Evolutionary conservation across 2,329 filamentous ascomycete genomes (phyloP).

Genomic region (Aspergillaceae sp.): DNA sequence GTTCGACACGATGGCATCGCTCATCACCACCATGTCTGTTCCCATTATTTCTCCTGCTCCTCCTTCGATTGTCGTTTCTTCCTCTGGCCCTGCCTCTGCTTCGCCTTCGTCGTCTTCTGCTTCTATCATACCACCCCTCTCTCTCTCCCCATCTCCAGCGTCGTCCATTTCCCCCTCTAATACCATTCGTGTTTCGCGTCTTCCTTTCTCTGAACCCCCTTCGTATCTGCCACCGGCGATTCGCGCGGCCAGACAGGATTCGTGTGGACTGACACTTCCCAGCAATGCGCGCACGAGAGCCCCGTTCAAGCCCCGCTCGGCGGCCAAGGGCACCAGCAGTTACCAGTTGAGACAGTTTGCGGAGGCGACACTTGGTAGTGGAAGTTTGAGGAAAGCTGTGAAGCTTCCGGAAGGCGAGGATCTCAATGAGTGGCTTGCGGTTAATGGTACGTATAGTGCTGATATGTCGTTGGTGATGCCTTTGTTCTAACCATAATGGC

Average conservation of each 20-base stretch:
- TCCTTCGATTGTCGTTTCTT: slow-evolving; percentile 6
- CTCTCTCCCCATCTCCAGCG: slow-evolving; percentile 9
- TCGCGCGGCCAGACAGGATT: slow-evolving; percentile 29
- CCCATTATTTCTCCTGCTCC: slow-evolving; percentile 23
- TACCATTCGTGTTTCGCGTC: slow-evolving; percentile 24
- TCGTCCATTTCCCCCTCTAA: slow-evolving; percentile 17
- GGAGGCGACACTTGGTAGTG: slow-evolving; percentile 89
- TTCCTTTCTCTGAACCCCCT: slow-evolving; percentile 22
- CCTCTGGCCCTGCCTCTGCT: slow-evolving; percentile 18
- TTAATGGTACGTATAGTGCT: slow-evolving; percentile 64
- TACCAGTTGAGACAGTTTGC: slow-evolving; percentile 97
- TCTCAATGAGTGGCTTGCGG: slow-evolving; percentile 94
- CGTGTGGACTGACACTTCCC: slow-evolving; percentile 33
- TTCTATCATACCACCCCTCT: slow-evolving; percentile 7
- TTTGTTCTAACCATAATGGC: neutral
- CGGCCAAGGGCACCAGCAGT: slow-evolving; percentile 76
- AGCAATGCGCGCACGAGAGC: slow-evolving; percentile 83
- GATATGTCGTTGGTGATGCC: neutral
- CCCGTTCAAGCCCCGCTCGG: slow-evolving; percentile 80
- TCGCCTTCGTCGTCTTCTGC: slow-evolving; percentile 6
- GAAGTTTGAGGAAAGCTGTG: slow-evolving; percentile 90
- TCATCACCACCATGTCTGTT: slow-evolving; percentile 74
- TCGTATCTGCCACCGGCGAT: slow-evolving; percentile 30
- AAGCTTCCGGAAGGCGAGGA: slow-evolving; percentile 96
- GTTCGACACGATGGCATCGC: slow-evolving; percentile 55